Conservation (phyloP, 352 stramenopile species). For the Globisporangium recalcitrans region DNA sequence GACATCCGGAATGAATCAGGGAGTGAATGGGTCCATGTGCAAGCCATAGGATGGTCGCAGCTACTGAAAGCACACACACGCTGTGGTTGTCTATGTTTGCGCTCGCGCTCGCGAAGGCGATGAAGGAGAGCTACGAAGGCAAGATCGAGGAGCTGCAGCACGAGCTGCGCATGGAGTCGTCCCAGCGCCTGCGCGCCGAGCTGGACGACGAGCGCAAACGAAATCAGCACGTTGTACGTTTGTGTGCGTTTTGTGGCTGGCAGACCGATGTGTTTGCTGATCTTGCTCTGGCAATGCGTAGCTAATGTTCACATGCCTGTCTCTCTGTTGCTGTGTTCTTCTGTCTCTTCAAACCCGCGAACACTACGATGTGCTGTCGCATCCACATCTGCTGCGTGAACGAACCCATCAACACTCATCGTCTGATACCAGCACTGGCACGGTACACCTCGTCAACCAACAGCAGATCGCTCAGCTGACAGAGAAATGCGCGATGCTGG, state of each 20-base stretch:
- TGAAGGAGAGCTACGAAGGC: slow-evolving; percentile 61
- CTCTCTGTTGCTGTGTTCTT: not conserved
- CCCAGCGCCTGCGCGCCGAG: slow-evolving; percentile 41
- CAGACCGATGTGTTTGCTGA: not conserved
- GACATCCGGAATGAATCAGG: not conserved
- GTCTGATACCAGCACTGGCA: not conserved
- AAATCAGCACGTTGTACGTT: slow-evolving; percentile 34
- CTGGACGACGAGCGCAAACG: slow-evolving; percentile 44
- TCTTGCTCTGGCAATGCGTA: not conserved
- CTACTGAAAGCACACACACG: slow-evolving; percentile 11
- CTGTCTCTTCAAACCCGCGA: not conserved
- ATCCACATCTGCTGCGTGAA: not conserved
- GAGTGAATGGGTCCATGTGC: not conserved
- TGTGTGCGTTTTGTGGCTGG: not conserved
- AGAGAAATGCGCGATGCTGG: slow-evolving; percentile 35
- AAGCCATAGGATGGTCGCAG: not conserved
- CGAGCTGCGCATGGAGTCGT: slow-evolving; percentile 41
- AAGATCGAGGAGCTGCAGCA: slow-evolving; percentile 61
- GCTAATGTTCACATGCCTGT: not conserved
- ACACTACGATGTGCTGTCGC: not conserved
- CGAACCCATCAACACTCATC: slow-evolving; percentile 1
- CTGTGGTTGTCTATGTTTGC: slow-evolving; percentile 36
- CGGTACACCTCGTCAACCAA: not conserved
- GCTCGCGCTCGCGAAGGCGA: slow-evolving; percentile 47
- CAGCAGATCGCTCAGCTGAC: slow-evolving; percentile 36